phyloP scores from a whole-genome alignment of 345 rosid species.

The Lenwebbia sp. region DNA sequence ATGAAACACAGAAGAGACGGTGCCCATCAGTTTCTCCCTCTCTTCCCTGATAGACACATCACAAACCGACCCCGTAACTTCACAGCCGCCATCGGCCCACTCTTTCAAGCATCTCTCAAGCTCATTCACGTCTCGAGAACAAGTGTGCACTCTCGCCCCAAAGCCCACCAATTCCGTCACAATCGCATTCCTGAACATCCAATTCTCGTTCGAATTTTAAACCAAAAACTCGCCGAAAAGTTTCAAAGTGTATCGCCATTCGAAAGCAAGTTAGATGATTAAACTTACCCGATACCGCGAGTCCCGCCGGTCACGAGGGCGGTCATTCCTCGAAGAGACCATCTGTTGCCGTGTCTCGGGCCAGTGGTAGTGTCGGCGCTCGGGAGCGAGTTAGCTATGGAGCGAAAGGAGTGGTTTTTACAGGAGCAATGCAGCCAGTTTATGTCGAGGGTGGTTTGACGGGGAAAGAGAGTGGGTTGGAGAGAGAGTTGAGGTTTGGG shows the following conservation, averaged over 20 bases:
- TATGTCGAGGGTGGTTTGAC: not conserved
- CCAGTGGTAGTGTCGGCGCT: not conserved
- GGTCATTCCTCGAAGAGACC: constrained; percentile 44
- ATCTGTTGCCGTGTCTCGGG: constrained; percentile 5
- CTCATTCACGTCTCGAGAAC: constrained; percentile 48
- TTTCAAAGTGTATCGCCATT: not conserved
- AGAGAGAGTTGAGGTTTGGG: not conserved
- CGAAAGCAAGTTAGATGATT: not conserved
- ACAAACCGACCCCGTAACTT: constrained; percentile 49
- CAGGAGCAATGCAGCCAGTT: not conserved
- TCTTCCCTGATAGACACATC: constrained; percentile 31
- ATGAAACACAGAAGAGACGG: constrained; percentile 28
- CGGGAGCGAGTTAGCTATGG: not conserved
- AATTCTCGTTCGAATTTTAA: not conserved
- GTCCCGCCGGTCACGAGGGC: constrained; percentile 66
- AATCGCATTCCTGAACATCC: constrained; percentile 43
- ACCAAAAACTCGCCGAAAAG: not conserved
- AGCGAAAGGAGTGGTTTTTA: not conserved
- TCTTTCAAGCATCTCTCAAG: constrained; percentile 28
- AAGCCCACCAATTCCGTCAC: constrained; percentile 62
- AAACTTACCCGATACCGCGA: constrained; percentile 52
- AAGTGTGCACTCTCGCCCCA: constrained; percentile 70
- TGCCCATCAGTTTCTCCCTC: constrained; percentile 32
- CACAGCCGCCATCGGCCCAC: constrained; percentile 32
- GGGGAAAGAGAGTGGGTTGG: not conserved